Evolutionary conservation across 148 eudicot genomes (phyloP).

Genomic region (Euryodendron excelsum): DNA sequence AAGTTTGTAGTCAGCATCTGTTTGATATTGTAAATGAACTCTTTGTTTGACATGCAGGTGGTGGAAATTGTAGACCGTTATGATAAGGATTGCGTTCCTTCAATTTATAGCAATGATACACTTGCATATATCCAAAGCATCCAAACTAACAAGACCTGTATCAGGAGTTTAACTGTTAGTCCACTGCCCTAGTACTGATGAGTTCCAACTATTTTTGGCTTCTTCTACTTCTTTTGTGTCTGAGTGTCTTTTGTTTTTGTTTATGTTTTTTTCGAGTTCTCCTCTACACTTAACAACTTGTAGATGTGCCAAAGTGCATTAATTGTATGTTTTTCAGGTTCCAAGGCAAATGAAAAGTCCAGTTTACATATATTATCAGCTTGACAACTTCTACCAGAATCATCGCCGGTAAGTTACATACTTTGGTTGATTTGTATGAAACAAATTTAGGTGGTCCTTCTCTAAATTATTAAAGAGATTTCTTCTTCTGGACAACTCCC

Average conservation of each 20-base stretch:
- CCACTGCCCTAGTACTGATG: conserved; percentile 3
- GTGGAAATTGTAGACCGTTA: conserved; percentile 71
- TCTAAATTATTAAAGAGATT: too few species aligned
- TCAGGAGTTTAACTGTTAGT: conserved; percentile 54
- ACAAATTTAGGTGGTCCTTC: background rate
- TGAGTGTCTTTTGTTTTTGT: background rate
- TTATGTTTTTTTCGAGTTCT: background rate
- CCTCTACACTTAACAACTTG: conserved; percentile 3
- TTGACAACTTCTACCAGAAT: conserved; percentile 60
- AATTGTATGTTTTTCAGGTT: conserved; percentile 45
- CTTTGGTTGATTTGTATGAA: conserved; percentile 2
- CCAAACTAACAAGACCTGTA: conserved; percentile 66
- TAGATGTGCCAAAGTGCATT: conserved; percentile 2
- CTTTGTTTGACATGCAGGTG: conserved; percentile 46
- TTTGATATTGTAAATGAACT: conserved; percentile 2
- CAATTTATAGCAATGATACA: conserved; percentile 19
- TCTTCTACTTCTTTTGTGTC: background rate
- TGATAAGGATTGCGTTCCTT: conserved; percentile 61
- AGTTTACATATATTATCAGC: conserved; percentile 67
- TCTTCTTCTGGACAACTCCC: too few species aligned
- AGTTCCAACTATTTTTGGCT: background rate
- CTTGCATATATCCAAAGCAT: conserved; percentile 50
- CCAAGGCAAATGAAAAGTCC: conserved; percentile 77
- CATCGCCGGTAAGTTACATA: conserved; percentile 49
- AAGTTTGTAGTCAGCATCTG: conserved; percentile 12